Conservation (phyloP, 2,329 filamentous ascomycete species). For the Colletotrichum simmondsii region DNA sequence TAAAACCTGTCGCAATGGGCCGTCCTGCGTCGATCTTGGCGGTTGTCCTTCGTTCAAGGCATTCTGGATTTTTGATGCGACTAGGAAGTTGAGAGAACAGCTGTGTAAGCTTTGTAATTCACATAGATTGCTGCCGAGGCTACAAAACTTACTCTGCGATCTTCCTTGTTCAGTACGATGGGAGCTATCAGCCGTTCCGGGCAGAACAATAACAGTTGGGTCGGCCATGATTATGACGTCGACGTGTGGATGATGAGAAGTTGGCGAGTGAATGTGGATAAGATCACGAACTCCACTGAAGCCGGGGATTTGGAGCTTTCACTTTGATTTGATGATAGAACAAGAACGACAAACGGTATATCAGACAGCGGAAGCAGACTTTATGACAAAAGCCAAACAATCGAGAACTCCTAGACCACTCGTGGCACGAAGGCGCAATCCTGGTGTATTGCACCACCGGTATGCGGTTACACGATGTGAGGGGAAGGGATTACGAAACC, state of each 20-base stretch:
- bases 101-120: background rate
- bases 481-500: no score
- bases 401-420: no score
- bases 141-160: background rate
- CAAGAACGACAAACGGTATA: no score
- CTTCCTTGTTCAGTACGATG: background rate
- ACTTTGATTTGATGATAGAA: no score
- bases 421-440: no score
- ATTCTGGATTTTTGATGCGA: background rate
- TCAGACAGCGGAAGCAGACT: no score
- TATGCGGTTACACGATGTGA: no score
- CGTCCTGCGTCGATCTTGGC: background rate
- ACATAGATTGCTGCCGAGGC: accelerated
- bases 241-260: background rate
- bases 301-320: no score
- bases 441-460: no score
- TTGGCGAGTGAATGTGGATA: no score
- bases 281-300: no score
- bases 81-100: background rate
- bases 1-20: conserved; percentile 7
- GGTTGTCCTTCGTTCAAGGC: background rate
- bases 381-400: no score
- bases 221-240: background rate
- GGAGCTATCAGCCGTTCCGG: background rate
- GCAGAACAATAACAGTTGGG: background rate